A percentile compares a stretch with the other conserved stretches of the same genome.
These are phyloP conservation scores for Diphasiastrum complanatum DNA, from an alignment of 83 land plant species.

Conservation along the genomic window DNA sequence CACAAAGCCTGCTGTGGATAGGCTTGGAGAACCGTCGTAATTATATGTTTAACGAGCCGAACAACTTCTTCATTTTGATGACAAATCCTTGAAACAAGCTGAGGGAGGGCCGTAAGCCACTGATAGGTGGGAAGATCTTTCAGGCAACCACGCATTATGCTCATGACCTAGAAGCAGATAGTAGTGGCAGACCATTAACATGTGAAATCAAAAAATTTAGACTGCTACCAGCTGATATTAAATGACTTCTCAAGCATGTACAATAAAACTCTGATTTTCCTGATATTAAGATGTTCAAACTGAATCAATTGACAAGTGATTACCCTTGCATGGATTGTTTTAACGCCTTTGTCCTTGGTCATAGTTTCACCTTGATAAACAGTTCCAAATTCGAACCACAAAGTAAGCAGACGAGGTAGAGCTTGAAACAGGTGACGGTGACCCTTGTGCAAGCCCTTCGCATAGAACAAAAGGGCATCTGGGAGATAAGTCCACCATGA, in stretches of 20 bases:
- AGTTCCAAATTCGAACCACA: conserved; percentile 98
- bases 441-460: conserved; percentile 93
- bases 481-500: conserved; percentile 90
- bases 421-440: conserved; percentile 93
- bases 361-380: conserved; percentile 45
- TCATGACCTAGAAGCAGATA: conserved; percentile 51
- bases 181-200: background rate
- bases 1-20: conserved; percentile 98
- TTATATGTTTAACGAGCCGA: conserved; percentile 76
- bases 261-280: no score
- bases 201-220: background rate
- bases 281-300: no score
- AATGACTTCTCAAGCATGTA: no score
- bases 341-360: conserved; percentile 50
- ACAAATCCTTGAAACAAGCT: conserved; percentile 91
- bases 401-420: conserved; percentile 86
- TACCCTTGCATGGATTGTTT: conserved; percentile 62
- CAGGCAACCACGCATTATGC: conserved; percentile 87
- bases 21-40: conserved; percentile 66
- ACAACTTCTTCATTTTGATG: conserved; percentile 92
- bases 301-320: no score
- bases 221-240: no score
- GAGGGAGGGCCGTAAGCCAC: conserved; percentile 89
- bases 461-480: conserved; percentile 82
- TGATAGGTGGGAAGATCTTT: conserved; percentile 93